phyloP scores from a whole-genome alignment of 1,139 yeast species.

The Geotrichum bryndzae region DNA sequence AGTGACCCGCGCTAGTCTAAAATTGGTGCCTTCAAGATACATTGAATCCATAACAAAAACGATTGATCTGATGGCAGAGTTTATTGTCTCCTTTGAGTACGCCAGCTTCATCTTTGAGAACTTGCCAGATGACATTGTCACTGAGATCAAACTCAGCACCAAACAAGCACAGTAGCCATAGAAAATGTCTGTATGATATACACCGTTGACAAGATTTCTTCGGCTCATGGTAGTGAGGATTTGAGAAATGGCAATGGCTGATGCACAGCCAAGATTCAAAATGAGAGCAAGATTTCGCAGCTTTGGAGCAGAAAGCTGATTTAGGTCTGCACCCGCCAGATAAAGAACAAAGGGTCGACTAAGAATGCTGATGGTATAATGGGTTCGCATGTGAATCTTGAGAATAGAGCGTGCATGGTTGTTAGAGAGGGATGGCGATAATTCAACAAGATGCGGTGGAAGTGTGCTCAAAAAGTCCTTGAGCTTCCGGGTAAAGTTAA shows the following conservation, averaged over 20 bases:
- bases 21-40: slow-evolving; percentile 17
- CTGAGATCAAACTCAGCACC: slow-evolving; percentile 16
- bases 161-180: slow-evolving; percentile 18
- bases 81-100: slow-evolving; percentile 10
- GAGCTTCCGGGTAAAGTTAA: slow-evolving; percentile 12
- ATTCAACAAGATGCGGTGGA: slow-evolving; percentile 14
- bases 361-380: slow-evolving; percentile 17
- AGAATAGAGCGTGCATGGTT: slow-evolving; percentile 16
- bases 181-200: slow-evolving; percentile 16
- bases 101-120: slow-evolving; percentile 12
- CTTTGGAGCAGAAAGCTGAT: slow-evolving; percentile 12
- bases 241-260: slow-evolving; percentile 18
- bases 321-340: slow-evolving; percentile 15
- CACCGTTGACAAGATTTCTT: slow-evolving; percentile 13
- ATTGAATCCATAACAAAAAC: slow-evolving; percentile 15
- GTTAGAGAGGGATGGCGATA: slow-evolving; percentile 10
- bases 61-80: slow-evolving; percentile 13
- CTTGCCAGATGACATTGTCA: slow-evolving; percentile 15
- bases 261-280: slow-evolving; percentile 17
- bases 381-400: slow-evolving; percentile 17
- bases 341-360: slow-evolving; percentile 17
- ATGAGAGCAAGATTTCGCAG: slow-evolving; percentile 8
- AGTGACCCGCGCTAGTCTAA: slow-evolving; percentile 16
- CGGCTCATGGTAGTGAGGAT: slow-evolving; percentile 12
- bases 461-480: slow-evolving; percentile 14